A percentile compares a stretch with the other conserved stretches of the same genome.
These are phyloP conservation scores for Anisodus acutangulus DNA, from an alignment of 257 asterid genomes.

Conservation along the genomic window DNA sequence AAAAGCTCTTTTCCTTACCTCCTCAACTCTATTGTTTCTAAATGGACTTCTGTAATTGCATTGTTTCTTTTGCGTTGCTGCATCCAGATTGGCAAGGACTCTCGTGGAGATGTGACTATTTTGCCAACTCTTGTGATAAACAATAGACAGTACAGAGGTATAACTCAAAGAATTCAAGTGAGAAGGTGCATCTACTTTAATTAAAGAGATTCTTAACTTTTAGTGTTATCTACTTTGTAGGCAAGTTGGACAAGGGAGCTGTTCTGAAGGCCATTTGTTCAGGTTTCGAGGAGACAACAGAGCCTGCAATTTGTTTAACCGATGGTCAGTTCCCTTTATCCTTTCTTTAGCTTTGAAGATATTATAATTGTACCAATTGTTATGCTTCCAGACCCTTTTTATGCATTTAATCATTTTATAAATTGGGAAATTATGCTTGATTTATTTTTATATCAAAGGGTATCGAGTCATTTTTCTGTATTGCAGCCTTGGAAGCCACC, in stretches of 20 bases:
- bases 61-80: constrained; percentile 5
- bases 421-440: background rate
- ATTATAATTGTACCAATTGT: background rate
- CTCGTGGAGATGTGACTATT: constrained; percentile 71
- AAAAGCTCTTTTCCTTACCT: background rate
- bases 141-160: constrained; percentile 68
- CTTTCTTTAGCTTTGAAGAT: constrained; percentile 19
- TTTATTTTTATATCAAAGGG: background rate
- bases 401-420: background rate
- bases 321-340: constrained; percentile 43
- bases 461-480: background rate
- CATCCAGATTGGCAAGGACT: constrained; percentile 59
- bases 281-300: constrained; percentile 71
- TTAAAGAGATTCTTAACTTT: background rate
- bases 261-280: constrained; percentile 71
- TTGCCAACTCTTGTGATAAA: constrained; percentile 69
- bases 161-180: background rate
- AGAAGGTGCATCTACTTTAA: constrained; percentile 20
- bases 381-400: background rate
- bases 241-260: constrained; percentile 68
- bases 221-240: constrained; percentile 33
- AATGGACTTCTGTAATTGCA: background rate
- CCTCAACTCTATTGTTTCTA: background rate
- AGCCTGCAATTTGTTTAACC: constrained; percentile 64
- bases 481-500: background rate